Conservation (phyloP, 257 asterid species). For the Paraleonurus japonicus region DNA sequence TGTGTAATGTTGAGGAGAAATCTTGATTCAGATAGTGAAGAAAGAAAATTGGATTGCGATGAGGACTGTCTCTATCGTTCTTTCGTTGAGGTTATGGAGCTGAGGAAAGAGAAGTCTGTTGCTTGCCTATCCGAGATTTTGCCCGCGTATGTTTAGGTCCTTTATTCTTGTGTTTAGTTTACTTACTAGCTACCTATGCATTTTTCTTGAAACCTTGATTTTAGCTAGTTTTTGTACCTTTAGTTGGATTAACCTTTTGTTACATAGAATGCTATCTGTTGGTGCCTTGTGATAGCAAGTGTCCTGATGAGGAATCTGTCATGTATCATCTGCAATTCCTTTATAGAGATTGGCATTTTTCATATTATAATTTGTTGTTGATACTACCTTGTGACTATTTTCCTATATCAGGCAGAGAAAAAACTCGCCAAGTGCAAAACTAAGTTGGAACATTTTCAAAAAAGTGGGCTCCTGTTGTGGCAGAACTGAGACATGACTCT, state of each 20-base stretch:
- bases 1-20: neutral
- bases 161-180: neutral
- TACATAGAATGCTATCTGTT: neutral
- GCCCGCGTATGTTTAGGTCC: conserved; percentile 7
- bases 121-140: neutral
- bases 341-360: neutral
- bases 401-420: conserved; percentile 17
- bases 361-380: neutral
- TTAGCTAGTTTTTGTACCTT: neutral
- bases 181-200: neutral
- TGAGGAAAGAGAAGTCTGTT: conserved; percentile 17
- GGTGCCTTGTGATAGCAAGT: neutral
- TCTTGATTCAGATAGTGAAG: conserved; percentile 20
- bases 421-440: neutral
- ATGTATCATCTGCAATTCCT: neutral
- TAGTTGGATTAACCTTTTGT: neutral
- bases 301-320: neutral
- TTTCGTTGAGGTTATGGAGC: conserved; percentile 19
- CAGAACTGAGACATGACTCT: neutral
- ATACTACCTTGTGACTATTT: neutral
- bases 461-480: conserved; percentile 11
- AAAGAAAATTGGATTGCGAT: conserved; percentile 10
- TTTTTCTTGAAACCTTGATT: neutral
- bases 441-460: conserved; percentile 7
- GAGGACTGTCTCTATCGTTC: conserved; percentile 4